A percentile compares a stretch with the other conserved stretches of the same genome.
These are phyloP conservation scores for Aspergillus aculeatus DNA, from an alignment of 2,329 filamentous ascomycete genomes.

Conservation along the genomic window DNA sequence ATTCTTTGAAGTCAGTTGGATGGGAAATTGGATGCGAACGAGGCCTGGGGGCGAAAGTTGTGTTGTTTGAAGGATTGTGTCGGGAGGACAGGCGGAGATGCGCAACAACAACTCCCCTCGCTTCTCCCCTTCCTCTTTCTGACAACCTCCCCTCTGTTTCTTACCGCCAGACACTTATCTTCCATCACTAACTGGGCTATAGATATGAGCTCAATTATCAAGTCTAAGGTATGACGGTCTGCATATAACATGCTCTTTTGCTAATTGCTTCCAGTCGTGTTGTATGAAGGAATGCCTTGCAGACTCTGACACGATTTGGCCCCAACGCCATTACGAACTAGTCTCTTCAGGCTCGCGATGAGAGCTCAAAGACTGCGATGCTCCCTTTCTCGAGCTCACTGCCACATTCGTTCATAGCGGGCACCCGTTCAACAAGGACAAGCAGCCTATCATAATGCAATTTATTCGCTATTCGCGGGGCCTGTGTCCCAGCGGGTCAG, in stretches of 20 bases:
- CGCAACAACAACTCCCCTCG: neutral
- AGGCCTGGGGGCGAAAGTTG: constrained; percentile 4
- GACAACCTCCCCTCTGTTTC: neutral
- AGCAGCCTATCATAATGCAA: neutral
- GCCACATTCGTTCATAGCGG: neutral
- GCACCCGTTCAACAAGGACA: neutral
- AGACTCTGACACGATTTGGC: constrained; percentile 8
- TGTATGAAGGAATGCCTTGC: neutral
- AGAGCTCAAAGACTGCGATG: neutral
- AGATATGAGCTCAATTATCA: neutral
- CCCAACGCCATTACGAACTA: constrained; percentile 8
- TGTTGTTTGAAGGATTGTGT: neutral
- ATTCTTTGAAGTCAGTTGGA: neutral
- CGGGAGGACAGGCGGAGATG: neutral
- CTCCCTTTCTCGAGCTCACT: neutral
- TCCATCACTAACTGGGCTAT: neutral
- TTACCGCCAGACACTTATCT: neutral
- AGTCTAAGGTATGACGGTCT: neutral
- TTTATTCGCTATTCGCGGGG: neutral
- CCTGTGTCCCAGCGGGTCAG: neutral
- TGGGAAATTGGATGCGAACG: neutral
- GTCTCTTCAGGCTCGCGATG: neutral
- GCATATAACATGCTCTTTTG: neutral
- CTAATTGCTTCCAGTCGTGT: neutral
- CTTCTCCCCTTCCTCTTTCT: neutral